Evolutionary conservation across 2,329 filamentous ascomycete species (phyloP).

Genomic region (Cryphonectria naterciae): DNA sequence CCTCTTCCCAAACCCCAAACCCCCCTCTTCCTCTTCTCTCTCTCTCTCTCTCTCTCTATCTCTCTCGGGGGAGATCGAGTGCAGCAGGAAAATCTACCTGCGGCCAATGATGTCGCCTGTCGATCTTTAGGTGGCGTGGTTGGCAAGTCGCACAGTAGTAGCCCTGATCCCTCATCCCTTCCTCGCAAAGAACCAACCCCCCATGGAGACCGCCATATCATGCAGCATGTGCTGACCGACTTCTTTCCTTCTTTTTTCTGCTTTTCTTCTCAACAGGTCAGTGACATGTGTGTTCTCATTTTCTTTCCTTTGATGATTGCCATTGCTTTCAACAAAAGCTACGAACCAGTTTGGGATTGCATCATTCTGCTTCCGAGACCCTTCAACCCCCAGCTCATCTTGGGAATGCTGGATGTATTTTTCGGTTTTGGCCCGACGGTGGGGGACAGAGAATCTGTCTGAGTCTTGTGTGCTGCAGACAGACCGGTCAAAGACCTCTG

Average conservation of each 20-base stretch:
- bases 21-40: background rate
- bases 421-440: constrained; percentile 15
- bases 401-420: constrained; percentile 12
- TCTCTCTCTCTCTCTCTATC: background rate
- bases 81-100: constrained; percentile 8
- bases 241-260: constrained; percentile 17
- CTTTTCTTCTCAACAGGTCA: constrained; percentile 24
- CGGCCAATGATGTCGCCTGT: constrained; percentile 19
- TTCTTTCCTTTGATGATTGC: constrained; percentile 26
- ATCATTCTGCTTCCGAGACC: constrained; percentile 28
- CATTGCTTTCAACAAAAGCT: constrained; percentile 25
- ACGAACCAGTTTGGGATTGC: constrained; percentile 16
- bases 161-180: constrained; percentile 9
- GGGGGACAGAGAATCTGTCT: constrained; percentile 15
- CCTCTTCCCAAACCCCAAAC: background rate
- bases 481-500: constrained; percentile 25
- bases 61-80: constrained; percentile 13
- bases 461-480: constrained; percentile 18
- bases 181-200: background rate
- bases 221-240: constrained; percentile 30
- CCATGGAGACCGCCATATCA: constrained; percentile 14
- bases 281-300: constrained; percentile 27
- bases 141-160: constrained; percentile 24
- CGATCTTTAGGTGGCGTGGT: constrained; percentile 21
- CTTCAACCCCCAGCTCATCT: constrained; percentile 17